These are phyloP conservation scores for Hypoxylon fragiforme DNA, from an alignment of 495 filamentous ascomycete species.

Conservation along the genomic window DNA sequence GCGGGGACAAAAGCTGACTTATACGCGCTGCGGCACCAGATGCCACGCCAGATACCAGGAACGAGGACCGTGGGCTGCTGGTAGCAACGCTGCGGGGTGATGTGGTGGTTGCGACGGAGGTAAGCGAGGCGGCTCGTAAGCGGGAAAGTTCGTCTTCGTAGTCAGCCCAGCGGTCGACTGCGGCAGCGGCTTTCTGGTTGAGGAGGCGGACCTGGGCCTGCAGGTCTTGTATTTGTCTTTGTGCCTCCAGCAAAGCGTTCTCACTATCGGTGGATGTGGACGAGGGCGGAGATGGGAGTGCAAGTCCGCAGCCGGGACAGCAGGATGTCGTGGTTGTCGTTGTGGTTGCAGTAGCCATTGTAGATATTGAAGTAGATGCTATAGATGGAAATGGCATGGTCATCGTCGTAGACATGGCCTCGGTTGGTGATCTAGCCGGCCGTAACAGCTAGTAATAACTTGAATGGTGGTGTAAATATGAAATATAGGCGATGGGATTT, in stretches of 20 bases:
- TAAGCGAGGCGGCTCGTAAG: constrained; percentile 53
- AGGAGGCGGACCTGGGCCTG: constrained; percentile 75
- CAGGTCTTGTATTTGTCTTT: constrained; percentile 75
- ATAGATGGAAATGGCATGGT: constrained; percentile 28
- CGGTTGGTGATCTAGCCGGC: constrained; percentile 12
- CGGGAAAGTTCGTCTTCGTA: constrained; percentile 88
- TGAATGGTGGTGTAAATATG: not conserved
- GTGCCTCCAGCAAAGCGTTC: constrained; percentile 59
- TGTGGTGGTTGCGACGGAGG: constrained; percentile 37
- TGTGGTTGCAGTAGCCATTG: constrained; percentile 6
- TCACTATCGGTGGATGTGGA: constrained; percentile 47
- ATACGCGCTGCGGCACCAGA: constrained; percentile 56
- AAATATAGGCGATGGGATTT: no score
- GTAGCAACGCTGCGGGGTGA: constrained; percentile 27
- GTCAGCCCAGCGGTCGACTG: constrained; percentile 82
- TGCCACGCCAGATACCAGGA: constrained; percentile 46
- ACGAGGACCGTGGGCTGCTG: constrained; percentile 42
- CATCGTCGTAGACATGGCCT: constrained; percentile 32
- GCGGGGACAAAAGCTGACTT: constrained; percentile 66
- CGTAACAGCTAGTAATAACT: no score
- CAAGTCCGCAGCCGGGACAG: constrained; percentile 37
- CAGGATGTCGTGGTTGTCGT: constrained; percentile 24
- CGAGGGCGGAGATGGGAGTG: constrained; percentile 14
- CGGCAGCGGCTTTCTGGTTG: constrained; percentile 74
- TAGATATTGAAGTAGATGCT: constrained; percentile 12